Percentiles rank a stretch among this genome's conserved stretches.
These are phyloP conservation scores for Silene latifolia DNA, from an alignment of 148 eudicot species.

Conservation along the genomic window DNA sequence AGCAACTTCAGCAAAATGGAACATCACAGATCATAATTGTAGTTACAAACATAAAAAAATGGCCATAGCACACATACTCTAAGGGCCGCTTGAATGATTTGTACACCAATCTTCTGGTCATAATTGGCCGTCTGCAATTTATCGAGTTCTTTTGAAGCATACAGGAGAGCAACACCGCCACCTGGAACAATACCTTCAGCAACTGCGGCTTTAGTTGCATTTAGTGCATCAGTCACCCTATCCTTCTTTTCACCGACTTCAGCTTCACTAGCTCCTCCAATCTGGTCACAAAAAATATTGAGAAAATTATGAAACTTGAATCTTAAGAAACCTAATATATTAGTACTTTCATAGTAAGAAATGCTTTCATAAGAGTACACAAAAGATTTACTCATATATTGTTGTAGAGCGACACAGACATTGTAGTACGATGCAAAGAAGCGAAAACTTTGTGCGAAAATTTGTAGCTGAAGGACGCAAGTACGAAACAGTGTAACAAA, in stretches of 20 bases:
- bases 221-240: constrained; percentile 91
- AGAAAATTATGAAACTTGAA: too few relatives aligned
- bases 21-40: background rate
- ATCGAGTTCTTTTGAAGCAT: constrained; percentile 54
- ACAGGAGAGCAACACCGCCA: constrained; percentile 68
- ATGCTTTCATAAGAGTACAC: too few relatives aligned
- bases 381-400: background rate
- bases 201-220: constrained; percentile 97
- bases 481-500: constrained; percentile 11
- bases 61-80: constrained; percentile 29
- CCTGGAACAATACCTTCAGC: constrained; percentile 94
- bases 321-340: too few relatives aligned
- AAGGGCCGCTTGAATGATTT: constrained; percentile 67
- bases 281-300: constrained; percentile 29
- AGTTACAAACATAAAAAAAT: background rate
- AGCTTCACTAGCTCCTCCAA: constrained; percentile 96
- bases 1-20: too few relatives aligned
- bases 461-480: too few relatives aligned
- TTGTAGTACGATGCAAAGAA: too few relatives aligned
- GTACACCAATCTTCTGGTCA: constrained; percentile 69
- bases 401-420: too few relatives aligned
- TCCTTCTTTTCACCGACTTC: constrained; percentile 97
- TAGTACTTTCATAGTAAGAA: too few relatives aligned
- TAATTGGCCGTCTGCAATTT: constrained; percentile 46
- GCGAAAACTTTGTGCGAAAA: too few relatives aligned